Conservation (phyloP, 208 protist genomes). For the Trypanosoma brucei region DNA sequence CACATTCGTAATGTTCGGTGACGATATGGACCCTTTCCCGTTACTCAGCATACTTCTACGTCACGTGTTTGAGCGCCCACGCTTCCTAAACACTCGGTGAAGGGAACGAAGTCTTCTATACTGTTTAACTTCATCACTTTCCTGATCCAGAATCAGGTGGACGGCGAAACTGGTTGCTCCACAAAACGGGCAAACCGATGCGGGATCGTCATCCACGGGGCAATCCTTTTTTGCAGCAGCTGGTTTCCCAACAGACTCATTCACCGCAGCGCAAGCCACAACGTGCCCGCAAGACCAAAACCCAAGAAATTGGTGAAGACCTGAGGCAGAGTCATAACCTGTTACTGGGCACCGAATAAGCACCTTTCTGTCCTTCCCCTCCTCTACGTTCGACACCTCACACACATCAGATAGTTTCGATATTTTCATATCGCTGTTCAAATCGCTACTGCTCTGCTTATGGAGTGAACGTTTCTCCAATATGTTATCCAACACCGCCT, state of each 20-base stretch:
- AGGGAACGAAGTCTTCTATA: slow-evolving; percentile 16
- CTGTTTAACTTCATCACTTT: slow-evolving; percentile 32
- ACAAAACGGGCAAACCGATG: slow-evolving; percentile 32
- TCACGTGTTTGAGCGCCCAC: slow-evolving; percentile 20
- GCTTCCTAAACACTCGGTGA: slow-evolving; percentile 29
- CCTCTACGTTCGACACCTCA: slow-evolving; percentile 37
- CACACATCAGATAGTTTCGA: slow-evolving; percentile 51
- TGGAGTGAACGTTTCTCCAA: slow-evolving; percentile 14
- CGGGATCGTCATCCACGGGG: background rate
- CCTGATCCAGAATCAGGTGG: slow-evolving; percentile 26
- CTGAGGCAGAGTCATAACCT: slow-evolving; percentile 37
- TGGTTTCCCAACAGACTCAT: slow-evolving; percentile 1
- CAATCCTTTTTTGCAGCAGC: background rate
- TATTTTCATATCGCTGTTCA: slow-evolving; percentile 6
- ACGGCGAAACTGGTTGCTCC: slow-evolving; percentile 35
- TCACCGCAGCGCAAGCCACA: slow-evolving; percentile 29
- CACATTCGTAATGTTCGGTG: too few relatives aligned
- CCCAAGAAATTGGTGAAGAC: slow-evolving; percentile 55
- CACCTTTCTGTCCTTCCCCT: slow-evolving; percentile 16
- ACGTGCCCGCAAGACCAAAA: slow-evolving; percentile 82
- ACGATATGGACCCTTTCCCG: background rate
- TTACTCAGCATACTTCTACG: background rate
- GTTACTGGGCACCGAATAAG: slow-evolving; percentile 59
- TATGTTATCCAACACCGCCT: slow-evolving; percentile 57
- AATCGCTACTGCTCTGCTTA: background rate